Percentiles rank a stretch among this genome's conserved stretches.
Evolutionary conservation across 768 basidiomycete genomes (phyloP).

Genomic region (Hygrophorus pudorinus): DNA sequence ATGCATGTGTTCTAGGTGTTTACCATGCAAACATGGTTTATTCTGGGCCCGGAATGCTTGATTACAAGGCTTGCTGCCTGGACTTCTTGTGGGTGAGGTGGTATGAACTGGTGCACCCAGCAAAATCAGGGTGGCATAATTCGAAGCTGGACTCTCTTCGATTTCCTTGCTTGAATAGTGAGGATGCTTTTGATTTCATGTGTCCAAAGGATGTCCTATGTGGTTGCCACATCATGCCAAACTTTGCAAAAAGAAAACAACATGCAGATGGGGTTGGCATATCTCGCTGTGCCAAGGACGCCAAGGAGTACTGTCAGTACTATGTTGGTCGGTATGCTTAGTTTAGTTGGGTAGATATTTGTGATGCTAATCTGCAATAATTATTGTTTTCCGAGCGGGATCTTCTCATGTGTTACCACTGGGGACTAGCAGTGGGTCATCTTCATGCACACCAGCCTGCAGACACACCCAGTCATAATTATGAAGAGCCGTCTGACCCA

Average conservation of each 20-base stretch:
- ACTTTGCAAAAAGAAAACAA: constrained; percentile 3
- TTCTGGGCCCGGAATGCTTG: not conserved
- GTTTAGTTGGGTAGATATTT: not conserved
- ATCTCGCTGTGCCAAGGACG: constrained; percentile 3
- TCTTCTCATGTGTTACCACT: constrained; percentile 17
- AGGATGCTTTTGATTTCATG: constrained; percentile 8
- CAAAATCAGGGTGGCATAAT: constrained; percentile 1
- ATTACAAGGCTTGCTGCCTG: constrained; percentile 10
- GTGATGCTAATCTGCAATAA: not conserved
- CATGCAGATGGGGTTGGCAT: constrained; percentile 1
- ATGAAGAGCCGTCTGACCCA: not conserved
- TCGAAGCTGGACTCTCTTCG: constrained; percentile 7
- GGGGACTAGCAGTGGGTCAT: constrained; percentile 4
- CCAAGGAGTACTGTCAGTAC: constrained; percentile 8
- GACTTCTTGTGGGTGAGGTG: constrained; percentile 11
- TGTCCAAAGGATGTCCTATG: constrained; percentile 10
- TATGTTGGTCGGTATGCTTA: constrained; percentile 12
- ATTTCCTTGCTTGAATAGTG: not conserved
- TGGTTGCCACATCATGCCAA: constrained; percentile 10
- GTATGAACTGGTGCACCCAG: constrained; percentile 2
- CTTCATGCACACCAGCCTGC: not conserved
- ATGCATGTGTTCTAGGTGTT: constrained; percentile 18
- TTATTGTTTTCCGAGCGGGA: constrained; percentile 18
- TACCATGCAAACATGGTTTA: constrained; percentile 18
- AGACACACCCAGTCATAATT: no score